Percentiles rank a stretch among this genome's conserved stretches.
phyloP scores from a whole-genome alignment of 2,329 filamentous ascomycete species.

The Cordyceps farinosa region DNA sequence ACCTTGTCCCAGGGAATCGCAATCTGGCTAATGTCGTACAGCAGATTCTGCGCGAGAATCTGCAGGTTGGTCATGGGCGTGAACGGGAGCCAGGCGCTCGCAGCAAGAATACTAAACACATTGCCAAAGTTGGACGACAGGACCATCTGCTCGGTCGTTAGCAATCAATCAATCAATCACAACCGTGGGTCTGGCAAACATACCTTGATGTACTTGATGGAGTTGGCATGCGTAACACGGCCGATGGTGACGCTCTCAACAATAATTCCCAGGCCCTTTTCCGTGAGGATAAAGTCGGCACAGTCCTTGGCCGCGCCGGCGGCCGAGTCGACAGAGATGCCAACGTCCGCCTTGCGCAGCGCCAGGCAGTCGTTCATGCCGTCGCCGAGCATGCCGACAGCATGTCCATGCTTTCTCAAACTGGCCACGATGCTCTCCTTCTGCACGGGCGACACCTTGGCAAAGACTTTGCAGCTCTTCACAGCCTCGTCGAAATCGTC shows the following conservation, averaged over 20 bases:
- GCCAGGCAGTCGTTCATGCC: slow-evolving; percentile 31
- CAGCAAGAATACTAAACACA: slow-evolving; percentile 28
- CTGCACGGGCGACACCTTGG: slow-evolving; percentile 28
- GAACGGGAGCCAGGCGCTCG: slow-evolving; percentile 29
- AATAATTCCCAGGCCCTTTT: slow-evolving; percentile 29
- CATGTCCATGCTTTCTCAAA: slow-evolving; percentile 25
- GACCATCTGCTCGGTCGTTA: slow-evolving; percentile 24
- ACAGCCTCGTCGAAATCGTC: slow-evolving; percentile 25
- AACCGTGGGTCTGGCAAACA: neutral
- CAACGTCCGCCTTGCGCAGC: slow-evolving; percentile 27
- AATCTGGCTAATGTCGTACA: slow-evolving; percentile 30
- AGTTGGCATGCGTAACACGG: slow-evolving; percentile 28
- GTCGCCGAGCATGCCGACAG: slow-evolving; percentile 30
- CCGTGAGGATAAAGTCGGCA: slow-evolving; percentile 29
- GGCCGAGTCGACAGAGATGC: slow-evolving; percentile 31
- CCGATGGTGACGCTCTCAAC: slow-evolving; percentile 26
- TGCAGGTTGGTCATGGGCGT: slow-evolving; percentile 28
- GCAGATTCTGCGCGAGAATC: slow-evolving; percentile 28
- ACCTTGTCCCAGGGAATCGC: slow-evolving; percentile 30
- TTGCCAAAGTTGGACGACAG: slow-evolving; percentile 31
- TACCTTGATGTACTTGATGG: slow-evolving; percentile 30
- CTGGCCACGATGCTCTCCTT: slow-evolving; percentile 27
- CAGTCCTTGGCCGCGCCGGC: slow-evolving; percentile 29
- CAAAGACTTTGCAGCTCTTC: slow-evolving; percentile 27
- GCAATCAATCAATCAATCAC: neutral